Evolutionary conservation across 2,329 filamentous ascomycete genomes (phyloP).

Genomic region (Scytalidium sp.): DNA sequence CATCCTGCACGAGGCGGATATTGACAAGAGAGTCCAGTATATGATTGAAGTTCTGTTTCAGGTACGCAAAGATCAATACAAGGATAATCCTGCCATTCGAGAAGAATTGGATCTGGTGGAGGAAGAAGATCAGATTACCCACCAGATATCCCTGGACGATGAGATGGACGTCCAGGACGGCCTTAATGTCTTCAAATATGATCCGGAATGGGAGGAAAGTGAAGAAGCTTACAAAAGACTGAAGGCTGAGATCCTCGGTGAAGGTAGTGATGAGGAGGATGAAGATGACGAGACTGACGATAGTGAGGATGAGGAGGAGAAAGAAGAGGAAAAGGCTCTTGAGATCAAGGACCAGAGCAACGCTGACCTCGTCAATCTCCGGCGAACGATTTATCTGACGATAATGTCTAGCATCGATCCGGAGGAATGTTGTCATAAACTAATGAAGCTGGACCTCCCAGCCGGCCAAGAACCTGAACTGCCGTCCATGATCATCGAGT

Average conservation of each 20-base stretch:
- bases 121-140: slow-evolving; percentile 97
- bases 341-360: slow-evolving; percentile 99
- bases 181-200: slow-evolving; percentile 94
- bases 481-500: slow-evolving; percentile 96
- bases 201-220: slow-evolving; percentile 84
- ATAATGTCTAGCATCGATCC: slow-evolving; percentile 97
- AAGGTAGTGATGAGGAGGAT: slow-evolving; percentile 78
- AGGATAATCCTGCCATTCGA: slow-evolving; percentile 85
- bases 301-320: slow-evolving; percentile 68
- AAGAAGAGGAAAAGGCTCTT: slow-evolving; percentile 75
- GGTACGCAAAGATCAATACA: slow-evolving; percentile 93
- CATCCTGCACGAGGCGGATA: slow-evolving; percentile 93
- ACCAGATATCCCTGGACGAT: slow-evolving; percentile 78
- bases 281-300: slow-evolving; percentile 63
- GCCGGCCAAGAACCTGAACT: slow-evolving; percentile 84
- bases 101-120: slow-evolving; percentile 95
- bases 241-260: slow-evolving; percentile 90
- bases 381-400: slow-evolving; percentile 92
- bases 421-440: slow-evolving; percentile 95
- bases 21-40: slow-evolving; percentile 98
- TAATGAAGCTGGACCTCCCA: slow-evolving; percentile 91
- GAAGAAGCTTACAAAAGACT: slow-evolving; percentile 87
- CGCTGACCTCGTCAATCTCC: slow-evolving; percentile 88
- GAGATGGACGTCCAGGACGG: slow-evolving; percentile 81
- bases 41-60: slow-evolving; percentile 99